Conservation (phyloP, 2,329 filamentous ascomycete species). For the Lizonia empirigonia region DNA sequence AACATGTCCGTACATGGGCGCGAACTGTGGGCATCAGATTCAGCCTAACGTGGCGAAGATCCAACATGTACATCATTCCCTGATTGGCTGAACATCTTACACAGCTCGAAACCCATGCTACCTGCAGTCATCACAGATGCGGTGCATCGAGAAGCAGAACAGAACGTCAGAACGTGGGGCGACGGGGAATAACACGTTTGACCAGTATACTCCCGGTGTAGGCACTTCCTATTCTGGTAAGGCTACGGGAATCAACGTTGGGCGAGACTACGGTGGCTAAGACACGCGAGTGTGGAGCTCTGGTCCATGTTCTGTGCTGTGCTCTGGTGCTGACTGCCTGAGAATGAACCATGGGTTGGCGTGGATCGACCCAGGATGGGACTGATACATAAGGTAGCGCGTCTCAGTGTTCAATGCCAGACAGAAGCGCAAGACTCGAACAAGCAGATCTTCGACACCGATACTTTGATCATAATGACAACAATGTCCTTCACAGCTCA, state of each 20-base stretch:
- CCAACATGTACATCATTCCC: not conserved
- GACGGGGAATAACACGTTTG: constrained; percentile 6
- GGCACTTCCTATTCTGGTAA: constrained; percentile 7
- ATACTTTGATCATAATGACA: constrained; percentile 5
- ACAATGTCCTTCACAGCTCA: constrained; percentile 34
- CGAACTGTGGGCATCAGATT: constrained; percentile 12
- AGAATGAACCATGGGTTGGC: not conserved
- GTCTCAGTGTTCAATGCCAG: constrained; percentile 2
- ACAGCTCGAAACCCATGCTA: constrained; percentile 11
- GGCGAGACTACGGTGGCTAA: constrained; percentile 16
- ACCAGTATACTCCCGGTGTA: constrained; percentile 18
- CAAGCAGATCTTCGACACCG: constrained; percentile 3
- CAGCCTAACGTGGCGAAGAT: constrained; percentile 9
- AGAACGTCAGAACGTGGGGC: constrained; percentile 6
- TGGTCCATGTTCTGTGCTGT: constrained; percentile 5
- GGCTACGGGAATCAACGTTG: constrained; percentile 16
- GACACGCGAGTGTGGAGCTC: constrained; percentile 15
- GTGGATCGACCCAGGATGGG: not conserved
- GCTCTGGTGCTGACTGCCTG: not conserved
- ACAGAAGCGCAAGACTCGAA: not conserved
- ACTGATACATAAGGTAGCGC: constrained; percentile 13
- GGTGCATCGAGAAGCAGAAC: not conserved
- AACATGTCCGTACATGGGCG: constrained; percentile 1
- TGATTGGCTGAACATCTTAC: constrained; percentile 7
- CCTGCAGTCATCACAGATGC: constrained; percentile 1